Evolutionary conservation across 306 rosid species (phyloP).

Genomic region (Medicago lupulina): DNA sequence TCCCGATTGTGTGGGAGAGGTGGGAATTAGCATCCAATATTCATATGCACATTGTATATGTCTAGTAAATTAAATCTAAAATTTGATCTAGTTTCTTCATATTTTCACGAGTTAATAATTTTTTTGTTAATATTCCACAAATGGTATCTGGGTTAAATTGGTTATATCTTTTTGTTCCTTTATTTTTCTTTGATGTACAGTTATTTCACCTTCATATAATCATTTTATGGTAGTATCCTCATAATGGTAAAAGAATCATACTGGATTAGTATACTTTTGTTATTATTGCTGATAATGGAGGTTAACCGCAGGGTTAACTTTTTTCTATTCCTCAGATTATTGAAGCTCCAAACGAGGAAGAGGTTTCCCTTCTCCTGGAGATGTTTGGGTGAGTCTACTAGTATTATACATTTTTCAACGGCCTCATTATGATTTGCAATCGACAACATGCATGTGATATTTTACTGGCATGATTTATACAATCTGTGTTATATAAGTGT

Average conservation of each 20-base stretch:
- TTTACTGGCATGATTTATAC: constrained; percentile 33
- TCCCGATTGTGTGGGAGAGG: constrained; percentile 10
- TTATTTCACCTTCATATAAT: constrained; percentile 7
- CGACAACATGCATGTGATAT: constrained; percentile 26
- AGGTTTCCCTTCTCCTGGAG: constrained; percentile 91
- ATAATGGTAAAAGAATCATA: constrained; percentile 41
- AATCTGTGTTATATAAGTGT: constrained; percentile 11
- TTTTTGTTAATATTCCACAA: constrained; percentile 18
- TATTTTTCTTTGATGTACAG: constrained; percentile 12
- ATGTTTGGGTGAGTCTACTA: constrained; percentile 85
- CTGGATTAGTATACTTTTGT: constrained; percentile 36
- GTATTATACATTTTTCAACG: constrained; percentile 19
- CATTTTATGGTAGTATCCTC: constrained; percentile 2
- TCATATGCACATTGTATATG: background rate
- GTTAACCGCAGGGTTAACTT: constrained; percentile 68
- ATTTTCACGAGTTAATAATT: constrained; percentile 6
- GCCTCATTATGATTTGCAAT: constrained; percentile 36
- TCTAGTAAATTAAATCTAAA: constrained; percentile 14
- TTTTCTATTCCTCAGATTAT: constrained; percentile 87
- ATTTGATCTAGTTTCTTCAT: background rate
- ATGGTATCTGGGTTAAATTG: constrained; percentile 30
- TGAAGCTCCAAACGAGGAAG: constrained; percentile 89
- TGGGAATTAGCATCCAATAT: constrained; percentile 20
- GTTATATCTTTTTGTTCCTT: constrained; percentile 23
- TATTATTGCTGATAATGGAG: constrained; percentile 61